A percentile compares a stretch with the other conserved stretches of the same genome.
phyloP scores from a whole-genome alignment of 441 rosid species.

The Brassica balearica region DNA sequence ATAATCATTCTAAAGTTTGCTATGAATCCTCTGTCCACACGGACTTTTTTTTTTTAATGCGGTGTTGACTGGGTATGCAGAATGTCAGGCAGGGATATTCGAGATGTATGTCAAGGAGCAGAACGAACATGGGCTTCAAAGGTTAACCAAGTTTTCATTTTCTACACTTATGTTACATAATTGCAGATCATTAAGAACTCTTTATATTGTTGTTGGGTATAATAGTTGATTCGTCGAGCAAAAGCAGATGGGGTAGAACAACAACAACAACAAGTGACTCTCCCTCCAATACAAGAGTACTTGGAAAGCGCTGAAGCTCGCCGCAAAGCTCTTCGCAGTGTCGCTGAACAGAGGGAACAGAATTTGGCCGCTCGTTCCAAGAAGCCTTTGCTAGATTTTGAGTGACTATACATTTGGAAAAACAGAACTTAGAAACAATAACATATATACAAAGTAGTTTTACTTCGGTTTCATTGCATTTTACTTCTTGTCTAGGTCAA shows the following conservation, averaged over 20 bases:
- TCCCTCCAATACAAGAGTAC: slow-evolving; percentile 81
- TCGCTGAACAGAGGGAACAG: slow-evolving; percentile 47
- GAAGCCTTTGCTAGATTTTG: slow-evolving; percentile 57
- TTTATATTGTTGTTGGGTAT: too few relatives aligned
- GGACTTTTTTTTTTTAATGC: background rate
- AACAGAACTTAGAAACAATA: background rate
- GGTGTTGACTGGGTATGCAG: slow-evolving; percentile 46
- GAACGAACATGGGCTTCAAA: slow-evolving; percentile 98
- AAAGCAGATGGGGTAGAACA: slow-evolving; percentile 52
- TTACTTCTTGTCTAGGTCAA: background rate
- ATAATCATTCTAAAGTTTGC: background rate
- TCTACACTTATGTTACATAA: too few relatives aligned
- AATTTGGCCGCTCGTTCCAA: slow-evolving; percentile 24
- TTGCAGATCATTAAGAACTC: background rate
- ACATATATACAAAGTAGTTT: background rate
- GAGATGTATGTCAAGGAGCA: slow-evolving; percentile 92
- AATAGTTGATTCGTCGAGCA: slow-evolving; percentile 71
- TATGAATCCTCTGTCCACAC: background rate
- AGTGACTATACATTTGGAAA: slow-evolving; percentile 23
- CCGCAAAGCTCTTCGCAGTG: slow-evolving; percentile 53
- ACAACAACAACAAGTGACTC: slow-evolving; percentile 33
- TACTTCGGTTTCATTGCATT: too few relatives aligned
- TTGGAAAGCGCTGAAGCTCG: slow-evolving; percentile 65
- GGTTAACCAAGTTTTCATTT: slow-evolving; percentile 36
- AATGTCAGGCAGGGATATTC: slow-evolving; percentile 93